Conservation (phyloP, 345 rosid species). For the Linum trigynum region DNA sequence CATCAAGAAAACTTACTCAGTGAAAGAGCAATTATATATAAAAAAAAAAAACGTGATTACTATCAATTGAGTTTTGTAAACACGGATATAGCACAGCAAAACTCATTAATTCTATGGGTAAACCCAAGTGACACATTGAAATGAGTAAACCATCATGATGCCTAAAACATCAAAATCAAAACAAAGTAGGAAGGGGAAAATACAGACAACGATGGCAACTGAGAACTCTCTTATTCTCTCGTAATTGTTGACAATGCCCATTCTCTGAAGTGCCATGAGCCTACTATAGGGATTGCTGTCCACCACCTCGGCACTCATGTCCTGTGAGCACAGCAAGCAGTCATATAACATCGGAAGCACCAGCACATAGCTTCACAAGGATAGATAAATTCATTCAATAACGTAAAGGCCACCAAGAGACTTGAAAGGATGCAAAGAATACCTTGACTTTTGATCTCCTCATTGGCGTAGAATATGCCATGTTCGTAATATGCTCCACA, state of each 20-base stretch:
- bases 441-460: conserved; percentile 82
- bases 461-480: conserved; percentile 42
- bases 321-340: conserved; percentile 36
- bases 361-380: neutral
- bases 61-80: too few species aligned
- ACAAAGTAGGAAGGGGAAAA: conserved; percentile 25
- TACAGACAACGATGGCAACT: conserved; percentile 90
- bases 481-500: conserved; percentile 40
- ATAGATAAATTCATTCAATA: neutral
- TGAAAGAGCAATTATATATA: too few species aligned
- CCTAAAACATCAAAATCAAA: neutral
- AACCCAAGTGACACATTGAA: neutral
- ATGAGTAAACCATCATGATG: too few species aligned
- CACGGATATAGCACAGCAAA: too few species aligned
- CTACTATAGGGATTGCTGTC: conserved; percentile 97
- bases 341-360: neutral
- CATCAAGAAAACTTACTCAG: too few species aligned
- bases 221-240: conserved; percentile 84
- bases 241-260: conserved; percentile 89
- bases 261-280: conserved; percentile 98
- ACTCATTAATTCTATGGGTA: neutral
- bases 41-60: too few species aligned
- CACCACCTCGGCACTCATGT: conserved; percentile 90
- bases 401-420: neutral
- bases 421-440: neutral